Conservation (phyloP, 2,329 filamentous ascomycete species). For the Nemania bipapillata region DNA sequence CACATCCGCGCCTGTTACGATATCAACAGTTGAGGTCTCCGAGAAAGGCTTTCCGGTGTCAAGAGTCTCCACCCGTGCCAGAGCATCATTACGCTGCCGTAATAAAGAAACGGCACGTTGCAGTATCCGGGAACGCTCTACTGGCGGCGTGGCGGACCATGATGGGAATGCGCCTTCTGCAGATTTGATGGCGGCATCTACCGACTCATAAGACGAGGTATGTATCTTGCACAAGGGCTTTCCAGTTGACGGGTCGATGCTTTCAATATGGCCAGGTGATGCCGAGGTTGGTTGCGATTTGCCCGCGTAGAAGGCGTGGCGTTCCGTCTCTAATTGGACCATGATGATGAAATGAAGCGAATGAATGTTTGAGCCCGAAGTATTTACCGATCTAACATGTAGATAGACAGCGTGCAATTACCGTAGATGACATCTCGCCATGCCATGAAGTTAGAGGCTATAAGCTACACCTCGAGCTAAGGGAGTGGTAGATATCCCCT, state of each 20-base stretch:
- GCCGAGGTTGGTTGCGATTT: constrained; percentile 69
- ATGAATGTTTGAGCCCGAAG: constrained; percentile 18
- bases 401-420: not conserved
- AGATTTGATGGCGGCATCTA: constrained; percentile 77
- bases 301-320: constrained; percentile 81
- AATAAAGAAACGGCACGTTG: constrained; percentile 79
- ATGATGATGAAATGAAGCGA: constrained; percentile 37
- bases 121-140: constrained; percentile 79
- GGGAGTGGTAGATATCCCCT: not conserved
- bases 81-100: constrained; percentile 79
- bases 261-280: constrained; percentile 72
- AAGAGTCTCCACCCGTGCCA: constrained; percentile 81
- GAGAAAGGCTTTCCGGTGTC: constrained; percentile 89
- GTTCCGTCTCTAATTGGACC: constrained; percentile 49
- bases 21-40: constrained; percentile 85
- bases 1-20: constrained; percentile 84
- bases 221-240: constrained; percentile 76
- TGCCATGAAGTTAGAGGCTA: not conserved
- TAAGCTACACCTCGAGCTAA: not conserved
- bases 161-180: constrained; percentile 76
- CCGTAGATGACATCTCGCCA: not conserved
- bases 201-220: constrained; percentile 71
- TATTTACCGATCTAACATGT: constrained; percentile 1
- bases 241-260: constrained; percentile 78
- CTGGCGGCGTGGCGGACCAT: constrained; percentile 81